Evolutionary conservation across 192 early-diverging fungal species (phyloP), one percentile per base, ranked within the genome.

Genomic region (Gryganskiella cystojenkinii): DNA sequence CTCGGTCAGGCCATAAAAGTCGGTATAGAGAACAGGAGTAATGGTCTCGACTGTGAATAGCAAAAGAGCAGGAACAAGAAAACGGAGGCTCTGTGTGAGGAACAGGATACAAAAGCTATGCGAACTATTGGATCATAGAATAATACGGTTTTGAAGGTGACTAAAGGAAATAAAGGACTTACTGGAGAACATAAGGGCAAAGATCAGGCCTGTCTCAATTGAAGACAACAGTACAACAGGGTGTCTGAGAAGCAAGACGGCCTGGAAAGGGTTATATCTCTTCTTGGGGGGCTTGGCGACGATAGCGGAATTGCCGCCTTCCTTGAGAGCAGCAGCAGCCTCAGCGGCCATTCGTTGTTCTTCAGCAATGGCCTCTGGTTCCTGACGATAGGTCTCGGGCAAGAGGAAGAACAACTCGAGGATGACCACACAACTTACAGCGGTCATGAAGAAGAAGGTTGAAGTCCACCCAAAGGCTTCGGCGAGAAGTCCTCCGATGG

Each of bases 111-210:
- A 25, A 30, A 2, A 31, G 15, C 27, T 22, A 6, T 11, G 25
- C 4, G n/a, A 28, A 4, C 15, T 31, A 25, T 40, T 15, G 34
- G 14, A 17, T 11, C 15, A 2, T 37, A 56, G 24, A 49, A 44
- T 25, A 44, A 30, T 46, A 44, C n/a, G 34, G 56, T 1, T 19
- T 28, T 45, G 24, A 22, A 52, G 50, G 24, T 10, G 24, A 52
- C 9, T 22, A 25, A 25, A 2, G 0, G 2, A 10, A 22, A 22
- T 0, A 11, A 27, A 24, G 8, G 22, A 17, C 74, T 33, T 78
- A 78, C 74, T 81, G 22, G 82, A 79, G 64, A 83, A 86, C 84
- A 86, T 86, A 53, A 75, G 70, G 27, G 82, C 82, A 63, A 86
- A 86, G 7, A 81, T 57, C 37, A 80, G 70, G 47, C 72, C 75